phyloP scores from a whole-genome alignment of 2,329 filamentous ascomycete species.

The Orbilia quercus region DNA sequence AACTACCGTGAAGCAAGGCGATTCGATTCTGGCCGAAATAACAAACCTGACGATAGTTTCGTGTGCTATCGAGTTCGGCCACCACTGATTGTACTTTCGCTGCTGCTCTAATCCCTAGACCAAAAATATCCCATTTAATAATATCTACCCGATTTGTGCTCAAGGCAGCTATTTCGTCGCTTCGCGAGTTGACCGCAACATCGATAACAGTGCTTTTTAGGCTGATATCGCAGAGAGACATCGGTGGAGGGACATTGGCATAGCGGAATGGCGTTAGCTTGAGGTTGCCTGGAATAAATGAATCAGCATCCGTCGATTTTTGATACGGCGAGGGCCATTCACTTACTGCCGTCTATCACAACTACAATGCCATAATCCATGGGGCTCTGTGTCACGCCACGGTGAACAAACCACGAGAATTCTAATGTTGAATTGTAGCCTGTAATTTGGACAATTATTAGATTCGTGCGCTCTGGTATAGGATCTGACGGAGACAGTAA shows the following conservation, averaged over 20 bases:
- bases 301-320: conserved; percentile 1
- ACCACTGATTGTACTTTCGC: conserved; percentile 39
- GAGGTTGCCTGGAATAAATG: conserved; percentile 67
- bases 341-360: conserved; percentile 81
- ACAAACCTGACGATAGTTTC: conserved; percentile 60
- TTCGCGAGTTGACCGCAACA: conserved; percentile 76
- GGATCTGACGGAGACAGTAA: conserved; percentile 29
- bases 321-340: conserved; percentile 57
- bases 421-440: conserved; percentile 64
- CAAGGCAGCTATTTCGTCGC: conserved; percentile 76
- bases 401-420: conserved; percentile 70
- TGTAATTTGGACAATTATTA: conserved; percentile 25
- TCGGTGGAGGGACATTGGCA: conserved; percentile 90
- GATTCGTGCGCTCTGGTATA: conserved; percentile 57
- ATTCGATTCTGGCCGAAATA: conserved; percentile 60
- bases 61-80: conserved; percentile 52
- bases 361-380: conserved; percentile 84
- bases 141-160: conserved; percentile 75
- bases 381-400: conserved; percentile 65
- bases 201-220: conserved; percentile 75
- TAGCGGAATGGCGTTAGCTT: conserved; percentile 87
- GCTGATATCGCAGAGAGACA: conserved; percentile 81
- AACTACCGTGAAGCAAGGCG: conserved; percentile 22
- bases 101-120: conserved; percentile 19
- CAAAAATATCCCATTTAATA: conserved; percentile 72